Evolutionary conservation across 2,329 filamentous ascomycete genomes (phyloP), one percentile per base, ranked within the genome.

Genomic region (Colletotrichum magnum): DNA sequence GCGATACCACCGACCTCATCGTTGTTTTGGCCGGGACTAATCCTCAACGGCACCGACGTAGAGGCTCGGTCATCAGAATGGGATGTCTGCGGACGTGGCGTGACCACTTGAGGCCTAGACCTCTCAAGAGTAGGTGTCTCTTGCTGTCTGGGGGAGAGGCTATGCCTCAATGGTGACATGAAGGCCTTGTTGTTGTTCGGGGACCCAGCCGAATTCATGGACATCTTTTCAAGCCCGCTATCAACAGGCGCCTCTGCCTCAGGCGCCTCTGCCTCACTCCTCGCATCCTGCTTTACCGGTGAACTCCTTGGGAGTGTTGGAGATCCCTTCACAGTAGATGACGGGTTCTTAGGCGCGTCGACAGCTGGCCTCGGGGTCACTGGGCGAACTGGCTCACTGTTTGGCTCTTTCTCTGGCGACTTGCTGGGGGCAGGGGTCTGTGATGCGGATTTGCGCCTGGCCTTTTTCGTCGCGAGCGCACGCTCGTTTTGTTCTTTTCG

Each of bases 401-500:
- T 51, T n/a, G 52, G 15, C 51, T 57, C 53, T 26, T 59, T 47
- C 36, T 48, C 45, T 10, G 52, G 36, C 51, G 62, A 53, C 36
- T 61, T 58, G 26, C 52, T 64, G 53, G 63, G 32, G 64, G 67
- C n/a, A 60, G 70, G 36, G 62, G 45, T 72, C 63, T 75, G 76
- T 24, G 73, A 76, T 50, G 77, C 77, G 3, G 69, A 70, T 58
- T 77, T 79, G 18, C 74, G 74, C 69, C 78, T 79, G 67, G 77
- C 75, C 43, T 80, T 79, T 58, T 78, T 82, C 39, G 81, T 80
- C 16, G 77, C 76, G 47, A 83, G 77, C 58, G 81, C 83, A 73
- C 92, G 91, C 72, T 89, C 82, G 6, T 82, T 76, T 65, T 92
- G 91, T 72, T 89, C 82, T 7, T 82, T 76, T 65, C 93, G 88